A percentile compares a stretch with the other conserved stretches of the same genome.
These are phyloP conservation scores for Talaromyces sp. DNA, from an alignment of 2,329 filamentous ascomycete species.

Conservation along the genomic window DNA sequence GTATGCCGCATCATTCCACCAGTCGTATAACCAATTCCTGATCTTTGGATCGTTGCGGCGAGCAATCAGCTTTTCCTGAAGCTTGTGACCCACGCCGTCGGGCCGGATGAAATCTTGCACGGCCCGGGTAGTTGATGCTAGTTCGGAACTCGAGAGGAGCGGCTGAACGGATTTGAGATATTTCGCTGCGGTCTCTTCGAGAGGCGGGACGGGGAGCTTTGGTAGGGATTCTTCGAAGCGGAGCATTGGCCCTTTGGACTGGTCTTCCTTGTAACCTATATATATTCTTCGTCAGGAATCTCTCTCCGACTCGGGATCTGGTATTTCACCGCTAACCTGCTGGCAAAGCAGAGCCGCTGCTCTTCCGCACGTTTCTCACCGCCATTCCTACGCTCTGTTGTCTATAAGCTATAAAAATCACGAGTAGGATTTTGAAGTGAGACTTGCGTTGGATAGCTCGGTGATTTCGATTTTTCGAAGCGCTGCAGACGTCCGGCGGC, in stretches of 20 bases:
- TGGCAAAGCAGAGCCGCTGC: too few species aligned
- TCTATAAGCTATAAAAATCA: too few species aligned
- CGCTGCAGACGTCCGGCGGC: too few species aligned
- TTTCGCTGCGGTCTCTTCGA: constrained; percentile 59
- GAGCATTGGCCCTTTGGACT: constrained; percentile 59
- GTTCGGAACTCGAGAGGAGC: constrained; percentile 55
- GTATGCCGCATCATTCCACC: constrained; percentile 97
- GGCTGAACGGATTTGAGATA: constrained; percentile 65
- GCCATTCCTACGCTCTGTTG: too few species aligned
- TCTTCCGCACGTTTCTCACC: too few species aligned
- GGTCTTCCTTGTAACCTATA: constrained; percentile 60
- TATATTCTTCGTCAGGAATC: too few species aligned
- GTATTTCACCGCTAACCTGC: too few species aligned
- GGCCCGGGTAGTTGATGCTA: constrained; percentile 63
- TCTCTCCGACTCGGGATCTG: too few species aligned
- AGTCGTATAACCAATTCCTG: constrained; percentile 94
- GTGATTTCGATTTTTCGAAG: too few species aligned
- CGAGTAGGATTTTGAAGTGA: too few species aligned
- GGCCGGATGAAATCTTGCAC: constrained; percentile 84
- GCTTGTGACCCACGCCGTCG: constrained; percentile 72
- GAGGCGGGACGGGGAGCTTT: constrained; percentile 55
- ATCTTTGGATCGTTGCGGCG: constrained; percentile 70
- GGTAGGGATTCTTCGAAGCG: constrained; percentile 64
- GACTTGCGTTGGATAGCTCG: too few species aligned
- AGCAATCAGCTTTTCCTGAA: constrained; percentile 83